Evolutionary conservation across 1,139 yeast species (phyloP).

Genomic region (Pneumocystis murina): DNA sequence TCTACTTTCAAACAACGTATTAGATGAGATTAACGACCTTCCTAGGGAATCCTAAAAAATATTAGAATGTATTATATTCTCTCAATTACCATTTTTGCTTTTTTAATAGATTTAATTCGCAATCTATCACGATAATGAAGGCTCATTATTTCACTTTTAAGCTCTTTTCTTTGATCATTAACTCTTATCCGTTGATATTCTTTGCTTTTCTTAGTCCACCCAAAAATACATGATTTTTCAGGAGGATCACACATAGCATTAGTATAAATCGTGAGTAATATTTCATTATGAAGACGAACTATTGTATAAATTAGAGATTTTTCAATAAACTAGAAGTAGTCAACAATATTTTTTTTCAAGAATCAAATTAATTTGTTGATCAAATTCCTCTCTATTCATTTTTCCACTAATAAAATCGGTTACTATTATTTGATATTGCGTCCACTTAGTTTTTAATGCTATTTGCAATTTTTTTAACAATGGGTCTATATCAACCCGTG

Average conservation of each 20-base stretch:
- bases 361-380: background rate
- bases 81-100: constrained; percentile 19
- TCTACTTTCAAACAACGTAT: constrained; percentile 67
- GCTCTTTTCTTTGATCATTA: constrained; percentile 51
- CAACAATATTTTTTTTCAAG: background rate
- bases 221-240: constrained; percentile 27
- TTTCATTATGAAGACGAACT: constrained; percentile 54
- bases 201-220: constrained; percentile 35
- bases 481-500: background rate
- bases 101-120: constrained; percentile 66
- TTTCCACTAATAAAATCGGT: background rate
- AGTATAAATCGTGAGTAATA: constrained; percentile 65
- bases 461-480: background rate
- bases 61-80: background rate
- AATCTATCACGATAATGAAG: constrained; percentile 73
- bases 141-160: constrained; percentile 77
- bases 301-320: background rate
- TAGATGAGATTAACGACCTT: constrained; percentile 65
- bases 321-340: background rate
- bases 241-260: constrained; percentile 66
- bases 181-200: constrained; percentile 15
- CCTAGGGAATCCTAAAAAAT: constrained; percentile 5
- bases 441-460: background rate
- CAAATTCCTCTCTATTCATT: background rate
- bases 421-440: background rate